A percentile compares a stretch with the other conserved stretches of the same genome.
Conservation (phyloP, 805 yeast species). For the Saturnispora kantuleensis region DNA sequence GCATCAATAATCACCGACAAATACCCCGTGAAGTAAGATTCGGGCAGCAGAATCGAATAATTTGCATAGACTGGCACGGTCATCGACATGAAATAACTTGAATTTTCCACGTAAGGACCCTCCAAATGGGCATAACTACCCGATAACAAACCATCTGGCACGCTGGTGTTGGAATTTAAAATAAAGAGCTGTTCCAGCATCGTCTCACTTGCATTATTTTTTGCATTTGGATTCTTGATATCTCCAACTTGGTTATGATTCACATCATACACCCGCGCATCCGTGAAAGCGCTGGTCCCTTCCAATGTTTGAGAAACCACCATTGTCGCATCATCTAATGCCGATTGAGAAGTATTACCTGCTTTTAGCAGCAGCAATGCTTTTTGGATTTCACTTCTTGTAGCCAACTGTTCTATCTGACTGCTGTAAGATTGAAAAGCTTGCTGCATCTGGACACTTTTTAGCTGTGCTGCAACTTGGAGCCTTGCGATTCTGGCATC, state of each 20-base stretch:
- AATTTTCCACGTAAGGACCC: conserved; percentile 52
- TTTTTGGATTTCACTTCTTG: conserved; percentile 48
- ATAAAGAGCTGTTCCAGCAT: conserved; percentile 36
- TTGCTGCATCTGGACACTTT: conserved; percentile 71
- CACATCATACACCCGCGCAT: conserved; percentile 60
- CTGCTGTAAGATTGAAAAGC: conserved; percentile 52
- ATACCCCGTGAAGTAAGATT: conserved; percentile 59
- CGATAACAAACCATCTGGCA: conserved; percentile 33
- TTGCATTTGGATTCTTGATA: conserved; percentile 28
- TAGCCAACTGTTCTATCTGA: conserved; percentile 57
- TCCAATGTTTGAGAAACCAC: conserved; percentile 52
- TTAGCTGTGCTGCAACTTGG: conserved; percentile 69
- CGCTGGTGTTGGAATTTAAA: conserved; percentile 16
- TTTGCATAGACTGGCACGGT: conserved; percentile 70
- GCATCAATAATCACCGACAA: conserved; percentile 48
- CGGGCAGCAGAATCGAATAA: conserved; percentile 51
- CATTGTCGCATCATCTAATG: conserved; percentile 37
- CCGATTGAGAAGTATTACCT: conserved; percentile 51
- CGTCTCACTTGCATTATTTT: conserved; percentile 26
- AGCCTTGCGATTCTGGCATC: conserved; percentile 59
- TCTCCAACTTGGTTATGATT: conserved; percentile 38
- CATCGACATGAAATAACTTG: conserved; percentile 54
- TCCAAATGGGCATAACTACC: conserved; percentile 38
- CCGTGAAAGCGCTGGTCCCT: conserved; percentile 52
- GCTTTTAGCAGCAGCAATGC: conserved; percentile 58